Base-by-base conservation (phyloP, 208 protist species). In the Acanthamoeba triangularis region DNA sequence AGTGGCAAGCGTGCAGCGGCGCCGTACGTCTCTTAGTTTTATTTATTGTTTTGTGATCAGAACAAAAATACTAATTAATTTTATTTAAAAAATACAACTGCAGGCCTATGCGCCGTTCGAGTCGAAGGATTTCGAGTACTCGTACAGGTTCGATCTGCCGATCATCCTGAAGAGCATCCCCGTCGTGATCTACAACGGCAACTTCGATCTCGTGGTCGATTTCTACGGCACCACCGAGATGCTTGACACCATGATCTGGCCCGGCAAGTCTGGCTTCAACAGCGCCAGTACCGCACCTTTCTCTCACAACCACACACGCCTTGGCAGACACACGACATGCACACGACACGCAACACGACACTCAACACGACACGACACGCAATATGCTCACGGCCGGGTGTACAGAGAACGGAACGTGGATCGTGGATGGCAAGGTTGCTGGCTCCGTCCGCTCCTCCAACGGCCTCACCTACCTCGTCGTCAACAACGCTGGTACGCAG, bases 51-150 rank as follows among this genome's bases (percentile, higher is more conserved):
- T n/a, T n/a, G n/a, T n/a, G n/a, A n/a, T n/a, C n/a, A n/a, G n/a
- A n/a, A n/a, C n/a, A n/a, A n/a, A n/a, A n/a, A n/a, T n/a, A n/a
- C n/a, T n/a, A n/a, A n/a, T n/a, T n/a, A n/a, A n/a, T n/a, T n/a
- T n/a, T n/a, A n/a, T n/a, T n/a, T n/a, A n/a, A n/a, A n/a, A n/a
- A n/a, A n/a, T n/a, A n/a, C n/a, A n/a, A n/a, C n/a, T n/a, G 28
- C 49, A 87, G 78, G 78, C 78, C 61, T 92, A 92, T 49, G 85
- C 85, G 54, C 85, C 85, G n/a, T 92, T 92, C 85, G 85, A 92
- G 61, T 92, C 85, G 59, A 92, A 92, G 63, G 85, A 92, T 59
- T 92, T 92, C 49, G 85, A 92, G 63, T 92, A 92, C 63, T 92
- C 85, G 54, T 92, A 92, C 63, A 25, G 85, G 23, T 92, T 92